Evolutionary conservation across 2,329 filamentous ascomycete species (phyloP).

Genomic region (Paradendryphiella salina): DNA sequence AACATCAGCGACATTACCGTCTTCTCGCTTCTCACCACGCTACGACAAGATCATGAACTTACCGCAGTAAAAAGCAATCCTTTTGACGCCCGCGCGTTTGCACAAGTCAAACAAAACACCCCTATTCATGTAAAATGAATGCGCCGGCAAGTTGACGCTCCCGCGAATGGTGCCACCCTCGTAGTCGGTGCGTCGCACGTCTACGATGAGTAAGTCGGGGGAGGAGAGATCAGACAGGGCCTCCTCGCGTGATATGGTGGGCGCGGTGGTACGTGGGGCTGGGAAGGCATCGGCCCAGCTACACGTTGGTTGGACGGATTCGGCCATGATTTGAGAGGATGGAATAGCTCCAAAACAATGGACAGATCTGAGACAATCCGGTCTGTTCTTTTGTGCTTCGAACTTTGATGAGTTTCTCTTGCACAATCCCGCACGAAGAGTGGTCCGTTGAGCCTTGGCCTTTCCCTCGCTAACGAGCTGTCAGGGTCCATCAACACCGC

Average conservation of each 20-base stretch:
- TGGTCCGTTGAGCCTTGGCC: slow-evolving; percentile 15
- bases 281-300: slow-evolving; percentile 52
- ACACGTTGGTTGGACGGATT: slow-evolving; percentile 17
- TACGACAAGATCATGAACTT: slow-evolving; percentile 19
- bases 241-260: slow-evolving; percentile 45
- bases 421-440: slow-evolving; percentile 12
- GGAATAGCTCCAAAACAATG: not conserved
- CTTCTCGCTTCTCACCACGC: not conserved
- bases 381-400: not conserved
- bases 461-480: slow-evolving; percentile 8
- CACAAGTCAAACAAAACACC: slow-evolving; percentile 51
- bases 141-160: slow-evolving; percentile 54
- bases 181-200: slow-evolving; percentile 54
- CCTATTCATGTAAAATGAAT: slow-evolving; percentile 53
- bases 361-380: not conserved
- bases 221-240: slow-evolving; percentile 44
- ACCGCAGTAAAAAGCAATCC: slow-evolving; percentile 55
- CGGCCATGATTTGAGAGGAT: slow-evolving; percentile 19
- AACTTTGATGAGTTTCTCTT: not conserved
- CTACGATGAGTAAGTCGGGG: slow-evolving; percentile 48
- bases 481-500: slow-evolving; percentile 25
- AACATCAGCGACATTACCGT: slow-evolving; percentile 4
- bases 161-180: slow-evolving; percentile 52
- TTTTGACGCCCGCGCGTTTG: slow-evolving; percentile 50
- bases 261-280: slow-evolving; percentile 44